Evolutionary conservation across 2,329 filamentous ascomycete genomes (phyloP).

Genomic region (Fusarium oligoseptatum): DNA sequence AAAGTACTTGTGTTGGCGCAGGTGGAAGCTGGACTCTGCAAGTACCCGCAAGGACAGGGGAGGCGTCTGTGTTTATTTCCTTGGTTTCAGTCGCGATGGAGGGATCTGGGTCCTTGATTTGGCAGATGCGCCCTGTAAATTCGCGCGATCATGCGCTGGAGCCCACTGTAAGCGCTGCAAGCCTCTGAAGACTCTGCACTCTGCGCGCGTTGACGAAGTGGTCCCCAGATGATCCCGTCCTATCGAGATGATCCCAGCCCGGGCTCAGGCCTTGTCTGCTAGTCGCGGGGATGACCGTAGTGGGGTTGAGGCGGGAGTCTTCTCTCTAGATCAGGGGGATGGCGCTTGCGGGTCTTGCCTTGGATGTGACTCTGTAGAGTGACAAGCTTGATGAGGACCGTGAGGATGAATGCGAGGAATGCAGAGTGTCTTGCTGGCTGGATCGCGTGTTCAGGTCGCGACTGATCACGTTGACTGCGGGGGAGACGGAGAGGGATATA

Average conservation of each 20-base stretch:
- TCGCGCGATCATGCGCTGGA: slow-evolving; percentile 21
- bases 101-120: slow-evolving; percentile 11
- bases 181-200: not conserved
- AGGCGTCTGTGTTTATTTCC: slow-evolving; percentile 37
- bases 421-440: slow-evolving; percentile 30
- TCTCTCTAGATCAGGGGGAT: slow-evolving; percentile 37
- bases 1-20: slow-evolving; percentile 23
- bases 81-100: slow-evolving; percentile 35
- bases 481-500: slow-evolving; percentile 24
- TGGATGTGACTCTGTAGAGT: not conserved
- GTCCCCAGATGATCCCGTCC: slow-evolving; percentile 31
- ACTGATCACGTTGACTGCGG: slow-evolving; percentile 23
- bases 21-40: slow-evolving; percentile 16
- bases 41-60: slow-evolving; percentile 21
- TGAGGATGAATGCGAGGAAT: slow-evolving; percentile 26
- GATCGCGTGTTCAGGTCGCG: slow-evolving; percentile 29
- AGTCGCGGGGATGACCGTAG: slow-evolving; percentile 38
- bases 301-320: slow-evolving; percentile 33
- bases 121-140: slow-evolving; percentile 22
- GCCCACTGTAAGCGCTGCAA: slow-evolving; percentile 17
- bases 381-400: not conserved
- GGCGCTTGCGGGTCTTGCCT: slow-evolving; percentile 27
- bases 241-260: slow-evolving; percentile 13
- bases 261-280: slow-evolving; percentile 21
- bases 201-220: not conserved